Conservation (phyloP, 768 basidiomycete species). For the Trametes sanguinea region DNA sequence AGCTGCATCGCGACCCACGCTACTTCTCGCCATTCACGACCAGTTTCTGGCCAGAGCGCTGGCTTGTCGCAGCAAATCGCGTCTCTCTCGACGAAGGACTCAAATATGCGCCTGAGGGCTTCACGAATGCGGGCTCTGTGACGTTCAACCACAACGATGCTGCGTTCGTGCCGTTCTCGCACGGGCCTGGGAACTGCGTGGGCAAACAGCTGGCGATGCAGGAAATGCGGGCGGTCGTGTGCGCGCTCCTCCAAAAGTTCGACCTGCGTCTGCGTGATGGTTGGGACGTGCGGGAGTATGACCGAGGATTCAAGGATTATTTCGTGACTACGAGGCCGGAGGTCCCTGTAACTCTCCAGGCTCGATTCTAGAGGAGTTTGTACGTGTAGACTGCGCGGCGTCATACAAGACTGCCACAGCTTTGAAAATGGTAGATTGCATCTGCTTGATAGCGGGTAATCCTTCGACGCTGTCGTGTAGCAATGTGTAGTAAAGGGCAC, state of each 20-base stretch:
- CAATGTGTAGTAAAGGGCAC: no score
- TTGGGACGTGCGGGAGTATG: conserved; percentile 33
- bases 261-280: conserved; percentile 34
- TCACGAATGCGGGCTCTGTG: not conserved
- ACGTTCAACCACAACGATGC: conserved; percentile 29
- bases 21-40: conserved; percentile 47
- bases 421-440: no score
- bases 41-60: conserved; percentile 47
- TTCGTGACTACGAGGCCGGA: conserved; percentile 22
- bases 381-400: no score
- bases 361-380: no score
- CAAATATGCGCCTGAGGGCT: no score
- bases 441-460: no score
- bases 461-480: no score
- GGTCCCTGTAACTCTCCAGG: not conserved
- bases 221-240: conserved; percentile 38
- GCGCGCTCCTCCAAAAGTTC: conserved; percentile 27
- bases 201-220: conserved; percentile 47
- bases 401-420: no score
- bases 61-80: conserved; percentile 33
- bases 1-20: conserved; percentile 46
- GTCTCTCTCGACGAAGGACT: not conserved
- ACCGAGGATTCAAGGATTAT: conserved; percentile 32
- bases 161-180: conserved; percentile 48
- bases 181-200: conserved; percentile 53